phyloP scores from a whole-genome alignment of 2,329 filamentous ascomycete species.

The Penicillium sp. region DNA sequence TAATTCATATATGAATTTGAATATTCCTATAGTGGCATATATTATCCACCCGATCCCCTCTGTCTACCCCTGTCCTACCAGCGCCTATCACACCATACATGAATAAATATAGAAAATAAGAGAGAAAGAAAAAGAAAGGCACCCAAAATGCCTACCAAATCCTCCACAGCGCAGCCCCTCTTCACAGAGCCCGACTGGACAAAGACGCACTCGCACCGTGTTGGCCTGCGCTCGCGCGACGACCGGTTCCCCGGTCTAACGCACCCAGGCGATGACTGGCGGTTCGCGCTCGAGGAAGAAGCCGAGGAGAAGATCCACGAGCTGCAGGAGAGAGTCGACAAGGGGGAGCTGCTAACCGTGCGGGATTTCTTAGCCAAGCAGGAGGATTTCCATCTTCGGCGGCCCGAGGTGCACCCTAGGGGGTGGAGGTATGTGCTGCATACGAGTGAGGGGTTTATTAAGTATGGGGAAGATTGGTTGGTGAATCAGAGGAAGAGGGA shows the following conservation, averaged over 20 bases:
- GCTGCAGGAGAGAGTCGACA: conserved; percentile 30
- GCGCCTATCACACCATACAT: too few species aligned
- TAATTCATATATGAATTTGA: too few species aligned
- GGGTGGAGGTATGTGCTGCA: conserved; percentile 59
- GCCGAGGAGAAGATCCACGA: conserved; percentile 32
- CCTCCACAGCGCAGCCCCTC: background rate
- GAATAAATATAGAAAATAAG: too few species aligned
- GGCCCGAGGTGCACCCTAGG: conserved; percentile 50
- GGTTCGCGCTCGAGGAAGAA: conserved; percentile 24
- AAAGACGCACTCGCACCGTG: conserved; percentile 2
- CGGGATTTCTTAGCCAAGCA: conserved; percentile 34
- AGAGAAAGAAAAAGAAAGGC: background rate
- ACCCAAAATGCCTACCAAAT: background rate
- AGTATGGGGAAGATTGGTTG: conserved; percentile 55
- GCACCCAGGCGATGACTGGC: conserved; percentile 10
- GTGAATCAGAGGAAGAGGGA: conserved; percentile 50
- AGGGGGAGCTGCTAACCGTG: conserved; percentile 32
- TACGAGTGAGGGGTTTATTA: conserved; percentile 56
- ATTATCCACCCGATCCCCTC: too few species aligned
- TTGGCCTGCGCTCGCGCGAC: conserved; percentile 1
- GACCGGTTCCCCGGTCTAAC: conserved; percentile 6
- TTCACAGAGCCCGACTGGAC: conserved; percentile 8
- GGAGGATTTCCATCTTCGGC: conserved; percentile 51
- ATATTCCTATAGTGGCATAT: too few species aligned
- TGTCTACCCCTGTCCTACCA: too few species aligned